A percentile compares a stretch with the other conserved stretches of the same genome.
Evolutionary conservation across 164 flowering plant species (phyloP).

Genomic region (Protea cynaroides): DNA sequence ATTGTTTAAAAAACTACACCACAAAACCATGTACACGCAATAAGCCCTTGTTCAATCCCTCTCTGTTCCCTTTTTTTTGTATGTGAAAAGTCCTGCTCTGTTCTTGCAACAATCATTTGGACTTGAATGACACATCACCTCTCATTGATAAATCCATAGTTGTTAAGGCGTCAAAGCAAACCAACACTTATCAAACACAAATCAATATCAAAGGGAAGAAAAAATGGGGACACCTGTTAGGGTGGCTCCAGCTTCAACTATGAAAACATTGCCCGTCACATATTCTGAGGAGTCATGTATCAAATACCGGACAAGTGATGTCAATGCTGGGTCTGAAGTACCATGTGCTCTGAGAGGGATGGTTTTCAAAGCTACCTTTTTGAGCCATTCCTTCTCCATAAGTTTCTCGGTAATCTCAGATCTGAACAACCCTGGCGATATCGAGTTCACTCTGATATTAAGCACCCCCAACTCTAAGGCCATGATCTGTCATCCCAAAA

Average conservation of each 20-base stretch:
- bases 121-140: no score
- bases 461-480: background rate
- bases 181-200: background rate
- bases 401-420: conserved; percentile 5
- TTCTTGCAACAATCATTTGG: no score
- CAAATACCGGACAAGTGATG: conserved; percentile 5
- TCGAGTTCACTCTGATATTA: conserved; percentile 2
- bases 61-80: no score
- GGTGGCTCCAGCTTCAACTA: background rate
- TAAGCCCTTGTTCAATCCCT: no score
- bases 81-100: no score
- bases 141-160: no score
- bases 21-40: no score
- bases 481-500: background rate
- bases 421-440: background rate
- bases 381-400: conserved; percentile 4
- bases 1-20: no score
- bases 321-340: conserved; percentile 1
- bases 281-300: background rate
- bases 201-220: background rate
- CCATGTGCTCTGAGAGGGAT: background rate
- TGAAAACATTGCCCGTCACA: background rate
- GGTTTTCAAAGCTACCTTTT: background rate
- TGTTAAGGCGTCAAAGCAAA: no score
- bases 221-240: conserved; percentile 2